Evolutionary conservation across 2,329 filamentous ascomycete species (phyloP).

Genomic region (Penicillium expansum): DNA sequence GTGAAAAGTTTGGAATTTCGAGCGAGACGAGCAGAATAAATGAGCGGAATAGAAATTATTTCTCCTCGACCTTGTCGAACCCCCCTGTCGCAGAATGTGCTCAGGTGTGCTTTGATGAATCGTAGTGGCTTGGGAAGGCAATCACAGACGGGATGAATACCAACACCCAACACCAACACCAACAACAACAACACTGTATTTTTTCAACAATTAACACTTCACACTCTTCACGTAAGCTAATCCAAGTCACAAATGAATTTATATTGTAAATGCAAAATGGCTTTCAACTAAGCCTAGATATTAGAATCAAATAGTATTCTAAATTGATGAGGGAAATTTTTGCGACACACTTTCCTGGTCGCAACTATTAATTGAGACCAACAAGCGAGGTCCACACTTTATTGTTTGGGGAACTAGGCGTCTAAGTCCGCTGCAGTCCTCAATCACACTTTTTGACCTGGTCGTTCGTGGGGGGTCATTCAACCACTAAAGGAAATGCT

Average conservation of each 20-base stretch:
- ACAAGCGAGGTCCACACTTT: conserved; percentile 1
- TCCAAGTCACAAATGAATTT: not conserved
- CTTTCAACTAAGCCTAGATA: not conserved
- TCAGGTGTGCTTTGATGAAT: not conserved
- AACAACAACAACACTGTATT: too few relatives aligned
- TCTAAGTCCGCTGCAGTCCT: not conserved
- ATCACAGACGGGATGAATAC: not conserved
- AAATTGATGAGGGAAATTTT: not conserved
- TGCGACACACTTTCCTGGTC: not conserved
- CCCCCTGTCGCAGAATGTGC: not conserved
- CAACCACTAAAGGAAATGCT: not conserved
- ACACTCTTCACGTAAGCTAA: not conserved
- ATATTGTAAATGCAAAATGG: not conserved
- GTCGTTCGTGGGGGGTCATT: not conserved
- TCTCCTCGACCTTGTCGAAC: not conserved
- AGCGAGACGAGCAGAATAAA: not conserved
- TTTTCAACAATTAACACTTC: not conserved
- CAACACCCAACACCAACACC: too few relatives aligned
- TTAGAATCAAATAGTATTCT: not conserved
- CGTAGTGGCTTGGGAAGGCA: not conserved
- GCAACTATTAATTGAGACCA: not conserved
- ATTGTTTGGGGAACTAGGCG: not conserved
- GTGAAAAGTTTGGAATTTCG: not conserved
- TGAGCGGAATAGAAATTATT: not conserved
- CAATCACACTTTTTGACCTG: not conserved